Base-by-base conservation (phyloP, 768 basidiomycete species). In the Rhodotorula kratochvilovae region DNA sequence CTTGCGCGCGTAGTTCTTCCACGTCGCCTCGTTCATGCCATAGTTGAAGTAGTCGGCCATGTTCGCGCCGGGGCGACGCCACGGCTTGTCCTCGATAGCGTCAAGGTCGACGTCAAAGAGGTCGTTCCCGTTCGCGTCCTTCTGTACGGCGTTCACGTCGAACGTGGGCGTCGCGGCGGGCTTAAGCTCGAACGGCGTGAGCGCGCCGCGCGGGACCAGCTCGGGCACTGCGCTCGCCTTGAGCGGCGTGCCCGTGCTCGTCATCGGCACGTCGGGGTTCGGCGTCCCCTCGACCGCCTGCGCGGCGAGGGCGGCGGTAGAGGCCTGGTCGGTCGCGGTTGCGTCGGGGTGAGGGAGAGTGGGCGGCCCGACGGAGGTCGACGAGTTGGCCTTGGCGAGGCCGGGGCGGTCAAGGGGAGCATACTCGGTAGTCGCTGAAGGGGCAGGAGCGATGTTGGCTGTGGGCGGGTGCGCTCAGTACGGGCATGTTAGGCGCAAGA, bases 41-140 rank as follows among this genome's bases (percentile, higher is more conserved):
- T 96, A 98, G 81, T 99, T 98, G 82, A 99, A 99, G 90, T 93
- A 99, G 82, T 97, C 94, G 75, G 90, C 89, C 71, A 96, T 84
- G 82, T 96, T 92, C 8, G 90, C 88, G 45, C 96, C 96, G 15
- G 93, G 90, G 68, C 88, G 82, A 71, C 96, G 83, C 96, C 96
- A 99, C 8, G 78, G 79, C 58, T 80, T 78, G 29, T 80, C 79
- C 57, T 78, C 76, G 35, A 78, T 53, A n/a, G 59, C 63, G 48
- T 78, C 76, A 42, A 76, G 35, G 70, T 78, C 76, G 65, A 77
- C 45, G 79, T 80, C 66, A 76, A 80, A 57, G 74, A 82, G 57
- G 76, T 68, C 67, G 67, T 71, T 68, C 15, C 73, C 73, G 45
- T 68, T 46, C 36, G 64, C 60, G 45, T 75, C 73, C 54, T 68